A percentile compares a stretch with the other conserved stretches of the same genome.
phyloP scores from a whole-genome alignment of 495 filamentous ascomycete genomes.

The Copromyces sp. region DNA sequence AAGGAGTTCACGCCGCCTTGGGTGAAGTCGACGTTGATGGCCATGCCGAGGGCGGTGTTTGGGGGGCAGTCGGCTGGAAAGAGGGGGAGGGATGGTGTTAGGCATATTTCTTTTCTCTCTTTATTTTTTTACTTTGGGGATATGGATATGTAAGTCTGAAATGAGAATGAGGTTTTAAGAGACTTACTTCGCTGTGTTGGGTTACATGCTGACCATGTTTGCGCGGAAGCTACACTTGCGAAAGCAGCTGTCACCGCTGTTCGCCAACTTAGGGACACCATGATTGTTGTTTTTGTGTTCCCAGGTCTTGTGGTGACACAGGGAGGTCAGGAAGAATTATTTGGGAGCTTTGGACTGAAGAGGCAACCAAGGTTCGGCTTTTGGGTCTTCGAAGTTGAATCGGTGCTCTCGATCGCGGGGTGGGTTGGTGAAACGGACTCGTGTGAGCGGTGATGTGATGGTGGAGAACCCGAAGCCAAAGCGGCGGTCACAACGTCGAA shows the following conservation, averaged over 20 bases:
- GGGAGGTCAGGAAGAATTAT: neutral
- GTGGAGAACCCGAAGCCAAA: neutral
- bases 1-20: slow-evolving; percentile 61
- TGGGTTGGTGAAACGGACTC: neutral
- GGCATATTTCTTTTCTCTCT: neutral
- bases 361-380: neutral
- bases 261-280: slow-evolving; percentile 12
- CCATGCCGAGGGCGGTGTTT: slow-evolving; percentile 71
- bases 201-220: slow-evolving; percentile 28
- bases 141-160: neutral
- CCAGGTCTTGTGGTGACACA: neutral
- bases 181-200: slow-evolving; percentile 18
- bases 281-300: neutral
- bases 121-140: neutral
- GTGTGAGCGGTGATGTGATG: neutral
- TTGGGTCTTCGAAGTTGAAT: neutral
- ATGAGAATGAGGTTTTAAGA: neutral
- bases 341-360: neutral
- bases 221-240: slow-evolving; percentile 7
- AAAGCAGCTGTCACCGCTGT: slow-evolving; percentile 9
- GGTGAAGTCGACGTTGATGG: slow-evolving; percentile 73
- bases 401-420: neutral
- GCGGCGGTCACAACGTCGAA: neutral
- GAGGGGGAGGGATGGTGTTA: neutral
- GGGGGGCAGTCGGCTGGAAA: slow-evolving; percentile 49